Evolutionary conservation across 441 rosid species (phyloP), one percentile per base, ranked within the genome.

Genomic region (Sinapis alba): DNA sequence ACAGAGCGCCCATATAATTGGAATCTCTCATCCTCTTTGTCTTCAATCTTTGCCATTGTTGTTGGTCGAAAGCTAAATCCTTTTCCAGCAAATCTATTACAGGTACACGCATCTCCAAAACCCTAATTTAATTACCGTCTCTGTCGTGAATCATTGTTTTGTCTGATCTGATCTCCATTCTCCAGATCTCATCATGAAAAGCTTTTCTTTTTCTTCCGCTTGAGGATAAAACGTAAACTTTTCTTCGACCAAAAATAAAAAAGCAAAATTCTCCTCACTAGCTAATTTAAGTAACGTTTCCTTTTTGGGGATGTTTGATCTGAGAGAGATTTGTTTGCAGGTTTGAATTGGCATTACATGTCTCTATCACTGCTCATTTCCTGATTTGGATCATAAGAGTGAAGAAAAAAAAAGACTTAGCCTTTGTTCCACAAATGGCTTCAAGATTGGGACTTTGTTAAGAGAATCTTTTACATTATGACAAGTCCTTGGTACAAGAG

Each of bases 401-500:
- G 34, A 67, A 19, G 73, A 73, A 79, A 73, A 77, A 73, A 56
- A 69, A 65, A 68, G 21, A 45, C 76, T 74, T 36, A 41, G 21
- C 67, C 54, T 28, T 28, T 38, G 6, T 34, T 60, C 68, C 38
- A 45, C 43, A 41, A 34, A 28, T 76, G 80, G 71, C 74, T 68
- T 80, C 68, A 74, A 68, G 76, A 47, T 50, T 72, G 82, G 21
- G 72, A 72, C 73, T 59, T 80, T 65, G 65, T 73, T 72, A 80
- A 80, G 79, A 74, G 78, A 74, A 73, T 73, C 66, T 62, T 71
- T 27, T 71, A 50, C 76, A 81, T 79, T 83, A 95, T 95, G 99
- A 93, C 97, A 95, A 84, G 88, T 87, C 85, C 89, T 76, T 89
- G 93, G 90, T 81, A 79, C 67, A 89, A 77, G 77, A 89, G 85